Conservation (phyloP, 441 rosid genomes). For the Dalechampia spathulata region DNA sequence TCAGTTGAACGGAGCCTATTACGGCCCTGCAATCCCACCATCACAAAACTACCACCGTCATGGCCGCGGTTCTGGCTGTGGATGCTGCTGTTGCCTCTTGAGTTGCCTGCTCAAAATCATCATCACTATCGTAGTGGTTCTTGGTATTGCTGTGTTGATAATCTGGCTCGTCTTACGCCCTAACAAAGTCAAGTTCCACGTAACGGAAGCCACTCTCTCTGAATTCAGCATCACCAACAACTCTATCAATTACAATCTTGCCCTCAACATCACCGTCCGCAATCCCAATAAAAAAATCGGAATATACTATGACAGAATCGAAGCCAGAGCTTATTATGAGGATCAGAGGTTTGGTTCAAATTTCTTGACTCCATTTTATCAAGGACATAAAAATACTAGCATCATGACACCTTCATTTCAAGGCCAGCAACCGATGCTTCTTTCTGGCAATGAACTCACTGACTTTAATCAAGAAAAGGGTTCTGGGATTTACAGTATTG, state of each 20-base stretch:
- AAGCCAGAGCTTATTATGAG: not conserved
- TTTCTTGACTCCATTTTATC: not conserved
- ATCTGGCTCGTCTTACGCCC: constrained; percentile 15
- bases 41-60: constrained; percentile 38
- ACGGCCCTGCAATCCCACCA: constrained; percentile 27
- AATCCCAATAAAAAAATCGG: constrained; percentile 5
- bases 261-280: constrained; percentile 1
- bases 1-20: constrained; percentile 20
- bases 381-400: constrained; percentile 44
- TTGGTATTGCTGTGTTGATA: constrained; percentile 1
- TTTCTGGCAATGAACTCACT: constrained; percentile 17
- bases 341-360: not conserved
- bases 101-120: constrained; percentile 11
- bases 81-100: constrained; percentile 33
- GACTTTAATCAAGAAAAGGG: constrained; percentile 30
- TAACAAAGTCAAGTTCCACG: constrained; percentile 8
- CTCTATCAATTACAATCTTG: not conserved
- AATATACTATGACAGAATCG: not conserved
- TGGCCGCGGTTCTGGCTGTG: constrained; percentile 35
- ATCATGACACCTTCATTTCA: constrained; percentile 30
- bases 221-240: constrained; percentile 3
- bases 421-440: constrained; percentile 35
- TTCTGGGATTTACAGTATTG: constrained; percentile 39
- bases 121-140: not conserved
- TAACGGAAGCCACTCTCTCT: constrained; percentile 7